Conservation (phyloP, 176 grass and related monocot species). For the Hyparrhenia diplandra region DNA sequence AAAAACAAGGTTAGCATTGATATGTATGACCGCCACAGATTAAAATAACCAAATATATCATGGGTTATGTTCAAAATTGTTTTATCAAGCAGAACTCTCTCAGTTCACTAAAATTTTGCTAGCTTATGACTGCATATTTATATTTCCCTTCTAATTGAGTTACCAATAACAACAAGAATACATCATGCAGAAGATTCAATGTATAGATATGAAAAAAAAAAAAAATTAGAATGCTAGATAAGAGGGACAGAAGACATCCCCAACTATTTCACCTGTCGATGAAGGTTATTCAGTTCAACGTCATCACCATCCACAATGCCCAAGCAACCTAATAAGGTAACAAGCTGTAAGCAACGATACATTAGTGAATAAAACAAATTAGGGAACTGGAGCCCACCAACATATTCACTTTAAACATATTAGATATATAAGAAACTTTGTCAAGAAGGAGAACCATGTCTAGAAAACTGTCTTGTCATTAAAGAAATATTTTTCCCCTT, state of each 20-base stretch:
- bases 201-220: background rate
- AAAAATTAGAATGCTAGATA: background rate
- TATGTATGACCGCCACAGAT: background rate
- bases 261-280: slow-evolving; percentile 60
- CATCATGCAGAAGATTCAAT: background rate
- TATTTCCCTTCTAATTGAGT: background rate
- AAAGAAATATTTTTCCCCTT: background rate
- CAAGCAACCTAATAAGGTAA: slow-evolving; percentile 62
- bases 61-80: background rate
- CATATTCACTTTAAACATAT: background rate
- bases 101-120: background rate
- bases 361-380: background rate
- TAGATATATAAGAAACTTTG: background rate
- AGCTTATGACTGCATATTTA: background rate
- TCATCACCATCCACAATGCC: slow-evolving; percentile 87
- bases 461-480: background rate
- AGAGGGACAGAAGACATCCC: background rate
- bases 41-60: background rate
- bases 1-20: slow-evolving; percentile 2
- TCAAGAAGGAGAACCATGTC: background rate
- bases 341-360: background rate
- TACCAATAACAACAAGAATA: background rate
- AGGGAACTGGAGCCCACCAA: background rate
- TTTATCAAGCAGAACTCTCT: slow-evolving; percentile 1
- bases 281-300: slow-evolving; percentile 93